phyloP scores from a whole-genome alignment of 352 stramenopile species.

The Pythium brachiatum region DNA sequence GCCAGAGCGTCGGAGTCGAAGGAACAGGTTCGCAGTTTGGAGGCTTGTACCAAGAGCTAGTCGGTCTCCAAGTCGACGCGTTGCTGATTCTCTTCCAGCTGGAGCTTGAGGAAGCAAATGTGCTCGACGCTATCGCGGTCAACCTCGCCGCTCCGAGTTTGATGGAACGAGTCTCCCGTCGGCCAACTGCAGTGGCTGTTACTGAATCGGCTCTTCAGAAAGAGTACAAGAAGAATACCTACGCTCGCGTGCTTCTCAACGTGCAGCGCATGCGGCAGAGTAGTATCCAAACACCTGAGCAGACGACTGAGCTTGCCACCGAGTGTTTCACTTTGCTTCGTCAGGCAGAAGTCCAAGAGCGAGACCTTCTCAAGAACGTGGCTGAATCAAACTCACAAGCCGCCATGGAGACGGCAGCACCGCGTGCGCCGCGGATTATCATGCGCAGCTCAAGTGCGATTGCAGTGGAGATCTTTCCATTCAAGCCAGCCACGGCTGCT shows the following conservation, averaged over 20 bases:
- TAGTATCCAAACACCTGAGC: conserved; percentile 17
- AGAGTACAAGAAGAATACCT: conserved; percentile 57
- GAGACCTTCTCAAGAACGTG: conserved; percentile 29
- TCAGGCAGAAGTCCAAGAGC: conserved; percentile 40
- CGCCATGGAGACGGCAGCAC: conserved; percentile 15
- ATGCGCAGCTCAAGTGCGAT: conserved; percentile 52
- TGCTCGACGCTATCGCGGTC: conserved; percentile 21
- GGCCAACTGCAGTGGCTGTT: conserved; percentile 9
- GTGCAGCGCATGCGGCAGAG: conserved; percentile 36
- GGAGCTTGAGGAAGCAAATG: conserved; percentile 49
- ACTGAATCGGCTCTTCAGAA: conserved; percentile 34
- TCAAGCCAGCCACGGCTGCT: conserved; percentile 26
- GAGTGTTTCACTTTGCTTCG: conserved; percentile 46
- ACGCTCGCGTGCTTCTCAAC: conserved; percentile 39
- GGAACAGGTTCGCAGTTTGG: conserved; percentile 60
- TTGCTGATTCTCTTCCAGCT: conserved; percentile 47
- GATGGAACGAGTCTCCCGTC: background rate
- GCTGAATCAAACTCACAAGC: background rate
- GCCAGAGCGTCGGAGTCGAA: conserved; percentile 40
- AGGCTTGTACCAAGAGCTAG: conserved; percentile 47
- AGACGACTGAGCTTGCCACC: conserved; percentile 22
- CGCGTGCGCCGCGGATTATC: conserved; percentile 47
- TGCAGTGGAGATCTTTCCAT: conserved; percentile 44
- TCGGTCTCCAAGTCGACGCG: conserved; percentile 54
- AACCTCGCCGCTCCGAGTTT: background rate